These are phyloP conservation scores for Scenedesmus sp. DNA, from an alignment of 163 green algal genomes.

Conservation along the genomic window DNA sequence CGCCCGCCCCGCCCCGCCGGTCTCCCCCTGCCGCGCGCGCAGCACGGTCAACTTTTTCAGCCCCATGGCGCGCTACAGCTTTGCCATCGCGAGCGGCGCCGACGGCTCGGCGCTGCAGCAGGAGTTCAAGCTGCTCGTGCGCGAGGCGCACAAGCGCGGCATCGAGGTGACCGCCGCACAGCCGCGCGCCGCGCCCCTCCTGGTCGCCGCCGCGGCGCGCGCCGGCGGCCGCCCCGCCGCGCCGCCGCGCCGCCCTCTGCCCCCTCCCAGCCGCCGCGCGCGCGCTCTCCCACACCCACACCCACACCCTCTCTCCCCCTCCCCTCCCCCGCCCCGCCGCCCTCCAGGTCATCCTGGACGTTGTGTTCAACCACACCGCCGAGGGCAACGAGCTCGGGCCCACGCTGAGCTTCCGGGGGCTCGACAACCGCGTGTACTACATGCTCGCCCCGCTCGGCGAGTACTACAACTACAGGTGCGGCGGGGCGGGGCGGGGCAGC, in stretches of 20 bases:
- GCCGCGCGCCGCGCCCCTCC: too few species aligned
- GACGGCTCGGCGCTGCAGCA: conserved; percentile 63
- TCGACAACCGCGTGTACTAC: conserved; percentile 96
- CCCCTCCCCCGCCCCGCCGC: too few species aligned
- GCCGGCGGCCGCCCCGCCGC: too few species aligned
- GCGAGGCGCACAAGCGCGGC: conserved; percentile 85
- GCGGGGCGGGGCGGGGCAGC: too few species aligned
- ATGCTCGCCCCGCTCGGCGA: conserved; percentile 93
- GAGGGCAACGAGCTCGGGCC: conserved; percentile 92
- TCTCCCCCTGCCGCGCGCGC: too few species aligned
- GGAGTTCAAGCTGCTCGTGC: conserved; percentile 97
- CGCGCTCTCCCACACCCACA: too few species aligned
- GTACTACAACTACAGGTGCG: conserved; percentile 95
- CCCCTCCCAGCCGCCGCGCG: too few species aligned
- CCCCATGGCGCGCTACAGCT: conserved; percentile 86
- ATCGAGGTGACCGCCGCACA: conserved; percentile 88
- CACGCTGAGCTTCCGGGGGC: conserved; percentile 87
- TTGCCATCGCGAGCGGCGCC: conserved; percentile 45
- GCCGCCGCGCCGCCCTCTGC: too few species aligned
- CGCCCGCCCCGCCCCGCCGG: too few species aligned
- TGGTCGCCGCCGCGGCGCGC: too few species aligned
- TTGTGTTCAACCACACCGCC: conserved; percentile 98
- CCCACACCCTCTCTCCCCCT: too few species aligned
- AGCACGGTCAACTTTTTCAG: conserved; percentile 95
- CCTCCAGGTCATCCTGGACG: conserved; percentile 89